A percentile compares a stretch with the other conserved stretches of the same genome.
Evolutionary conservation across 2,329 filamentous ascomycete genomes (phyloP).

Genomic region (Purpureocillium lavendulum): DNA sequence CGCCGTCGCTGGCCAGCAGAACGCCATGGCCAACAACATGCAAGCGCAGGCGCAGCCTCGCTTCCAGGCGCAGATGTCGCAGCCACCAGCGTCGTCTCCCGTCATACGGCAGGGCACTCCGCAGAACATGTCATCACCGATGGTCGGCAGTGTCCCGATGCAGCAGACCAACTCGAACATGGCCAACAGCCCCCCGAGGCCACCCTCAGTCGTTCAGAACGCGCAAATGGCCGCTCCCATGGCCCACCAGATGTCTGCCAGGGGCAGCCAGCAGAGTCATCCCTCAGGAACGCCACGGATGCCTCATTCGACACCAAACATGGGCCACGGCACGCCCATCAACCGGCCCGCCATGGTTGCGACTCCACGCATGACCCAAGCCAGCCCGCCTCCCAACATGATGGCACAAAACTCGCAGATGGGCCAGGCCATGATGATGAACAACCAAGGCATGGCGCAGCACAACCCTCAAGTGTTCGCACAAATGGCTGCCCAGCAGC

Average conservation of each 20-base stretch:
- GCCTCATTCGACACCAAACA: conserved; percentile 52
- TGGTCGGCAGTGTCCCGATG: conserved; percentile 55
- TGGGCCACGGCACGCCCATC: conserved; percentile 51
- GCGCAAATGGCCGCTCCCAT: conserved; percentile 51
- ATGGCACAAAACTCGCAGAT: conserved; percentile 50
- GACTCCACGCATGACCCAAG: conserved; percentile 55
- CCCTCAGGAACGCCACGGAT: conserved; percentile 54
- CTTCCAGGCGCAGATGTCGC: conserved; percentile 48
- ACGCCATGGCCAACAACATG: conserved; percentile 29
- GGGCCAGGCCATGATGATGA: conserved; percentile 44
- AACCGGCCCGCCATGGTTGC: conserved; percentile 40
- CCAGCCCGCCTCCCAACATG: conserved; percentile 51
- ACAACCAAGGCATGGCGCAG: conserved; percentile 33
- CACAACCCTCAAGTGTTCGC: conserved; percentile 29
- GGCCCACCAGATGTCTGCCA: conserved; percentile 53
- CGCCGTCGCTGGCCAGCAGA: conserved; percentile 18
- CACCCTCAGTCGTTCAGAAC: conserved; percentile 57
- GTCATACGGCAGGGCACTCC: conserved; percentile 55
- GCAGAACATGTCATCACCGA: conserved; percentile 57
- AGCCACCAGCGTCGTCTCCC: conserved; percentile 61
- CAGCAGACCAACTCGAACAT: conserved; percentile 59
- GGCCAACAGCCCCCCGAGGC: conserved; percentile 58
- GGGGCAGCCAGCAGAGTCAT: conserved; percentile 60
- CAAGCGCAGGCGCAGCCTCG: conserved; percentile 33
- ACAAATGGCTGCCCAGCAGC: conserved; percentile 41